A percentile compares a stretch with the other conserved stretches of the same genome.
Evolutionary conservation across 305 asterid species (phyloP).

Genomic region (Stenogyne calaminthoides): DNA sequence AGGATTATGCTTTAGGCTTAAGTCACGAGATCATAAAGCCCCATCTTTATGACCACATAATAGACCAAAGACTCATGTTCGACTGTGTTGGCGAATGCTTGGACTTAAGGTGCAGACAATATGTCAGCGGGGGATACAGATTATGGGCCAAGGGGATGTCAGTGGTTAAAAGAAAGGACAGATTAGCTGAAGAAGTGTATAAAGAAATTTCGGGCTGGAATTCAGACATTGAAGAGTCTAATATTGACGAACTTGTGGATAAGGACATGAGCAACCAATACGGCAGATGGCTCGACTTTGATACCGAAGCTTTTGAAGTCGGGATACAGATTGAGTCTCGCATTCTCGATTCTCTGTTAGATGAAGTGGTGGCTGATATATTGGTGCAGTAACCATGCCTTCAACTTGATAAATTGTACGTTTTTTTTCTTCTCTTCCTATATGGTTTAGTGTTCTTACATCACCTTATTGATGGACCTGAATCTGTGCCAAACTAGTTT

Average conservation of each 20-base stretch:
- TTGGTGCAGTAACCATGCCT: constrained; percentile 36
- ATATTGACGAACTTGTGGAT: constrained; percentile 66
- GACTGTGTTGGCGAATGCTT: constrained; percentile 73
- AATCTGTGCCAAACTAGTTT: constrained; percentile 33
- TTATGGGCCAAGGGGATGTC: constrained; percentile 61
- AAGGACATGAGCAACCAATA: constrained; percentile 73
- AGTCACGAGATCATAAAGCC: constrained; percentile 49
- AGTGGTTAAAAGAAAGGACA: constrained; percentile 47
- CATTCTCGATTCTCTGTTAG: constrained; percentile 66
- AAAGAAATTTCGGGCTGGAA: constrained; percentile 65
- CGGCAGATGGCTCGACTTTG: constrained; percentile 81
- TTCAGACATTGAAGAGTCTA: constrained; percentile 50
- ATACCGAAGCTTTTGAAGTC: constrained; percentile 67
- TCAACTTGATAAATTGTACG: constrained; percentile 23
- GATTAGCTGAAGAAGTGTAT: constrained; percentile 66
- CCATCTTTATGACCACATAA: constrained; percentile 44
- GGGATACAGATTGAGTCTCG: constrained; percentile 71
- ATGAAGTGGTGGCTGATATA: constrained; percentile 72
- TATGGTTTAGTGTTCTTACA: neutral
- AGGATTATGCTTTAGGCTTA: constrained; percentile 60
- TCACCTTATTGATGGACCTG: constrained; percentile 25
- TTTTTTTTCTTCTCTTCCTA: neutral
- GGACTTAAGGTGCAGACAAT: constrained; percentile 55
- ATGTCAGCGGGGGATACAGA: constrained; percentile 53
- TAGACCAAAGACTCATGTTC: constrained; percentile 53